Evolutionary conservation across 2,329 filamentous ascomycete species (phyloP).

Genomic region (Thyridium curvatum): DNA sequence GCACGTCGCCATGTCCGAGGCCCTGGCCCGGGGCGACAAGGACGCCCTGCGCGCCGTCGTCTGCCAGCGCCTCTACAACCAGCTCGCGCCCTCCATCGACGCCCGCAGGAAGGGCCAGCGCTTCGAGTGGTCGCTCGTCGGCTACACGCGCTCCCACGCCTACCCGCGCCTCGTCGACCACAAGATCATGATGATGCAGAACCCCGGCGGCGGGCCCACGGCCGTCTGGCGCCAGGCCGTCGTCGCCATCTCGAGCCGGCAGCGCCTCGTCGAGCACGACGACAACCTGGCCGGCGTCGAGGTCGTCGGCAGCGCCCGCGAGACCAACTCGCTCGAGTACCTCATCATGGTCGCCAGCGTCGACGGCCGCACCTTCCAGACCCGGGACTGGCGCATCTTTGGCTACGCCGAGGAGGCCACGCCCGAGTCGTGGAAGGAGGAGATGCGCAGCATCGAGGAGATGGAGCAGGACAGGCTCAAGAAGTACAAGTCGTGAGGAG

Average conservation of each 20-base stretch:
- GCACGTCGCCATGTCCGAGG: slow-evolving; percentile 55
- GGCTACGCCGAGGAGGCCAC: slow-evolving; percentile 53
- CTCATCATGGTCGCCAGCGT: slow-evolving; percentile 50
- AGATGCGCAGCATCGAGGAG: slow-evolving; percentile 16
- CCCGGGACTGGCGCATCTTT: slow-evolving; percentile 57
- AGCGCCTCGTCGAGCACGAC: slow-evolving; percentile 41
- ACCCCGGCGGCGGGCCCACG: slow-evolving; percentile 14
- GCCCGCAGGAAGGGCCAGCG: slow-evolving; percentile 37
- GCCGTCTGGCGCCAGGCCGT: slow-evolving; percentile 47
- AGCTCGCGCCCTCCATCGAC: slow-evolving; percentile 47
- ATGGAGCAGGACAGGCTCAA: slow-evolving; percentile 23
- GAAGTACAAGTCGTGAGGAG: slow-evolving; percentile 1
- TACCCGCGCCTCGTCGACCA: slow-evolving; percentile 49
- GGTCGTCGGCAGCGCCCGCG: slow-evolving; percentile 40
- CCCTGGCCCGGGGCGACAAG: slow-evolving; percentile 53
- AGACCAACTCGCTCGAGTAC: slow-evolving; percentile 55
- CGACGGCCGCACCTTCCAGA: slow-evolving; percentile 37
- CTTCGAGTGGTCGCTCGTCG: slow-evolving; percentile 48
- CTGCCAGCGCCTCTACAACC: slow-evolving; percentile 44
- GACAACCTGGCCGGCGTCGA: slow-evolving; percentile 23
- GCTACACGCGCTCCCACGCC: slow-evolving; percentile 33
- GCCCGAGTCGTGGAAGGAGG: slow-evolving; percentile 29
- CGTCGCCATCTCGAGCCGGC: slow-evolving; percentile 52
- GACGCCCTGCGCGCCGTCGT: slow-evolving; percentile 37
- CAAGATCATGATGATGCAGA: slow-evolving; percentile 41